These are phyloP conservation scores for Diaporthe eres DNA, from an alignment of 2,329 filamentous ascomycete genomes.

Conservation along the genomic window DNA sequence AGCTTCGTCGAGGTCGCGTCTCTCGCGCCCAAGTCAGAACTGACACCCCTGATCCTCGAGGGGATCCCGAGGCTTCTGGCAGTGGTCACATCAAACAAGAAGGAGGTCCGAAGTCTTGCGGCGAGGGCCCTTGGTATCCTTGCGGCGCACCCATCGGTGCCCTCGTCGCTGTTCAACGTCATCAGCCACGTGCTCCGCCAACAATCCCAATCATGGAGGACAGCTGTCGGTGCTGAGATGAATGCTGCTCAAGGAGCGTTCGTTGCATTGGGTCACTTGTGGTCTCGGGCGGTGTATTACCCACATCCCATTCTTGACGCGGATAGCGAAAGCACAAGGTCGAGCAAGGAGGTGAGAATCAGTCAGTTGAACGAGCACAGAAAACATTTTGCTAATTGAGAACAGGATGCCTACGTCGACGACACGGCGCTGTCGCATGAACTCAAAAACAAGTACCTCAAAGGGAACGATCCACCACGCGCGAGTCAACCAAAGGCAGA, in stretches of 20 bases:
- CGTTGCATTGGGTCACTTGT: constrained; percentile 59
- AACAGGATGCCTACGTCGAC: constrained; percentile 7
- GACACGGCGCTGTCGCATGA: background rate
- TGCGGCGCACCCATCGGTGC: constrained; percentile 70
- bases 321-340: background rate
- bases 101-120: constrained; percentile 74
- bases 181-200: constrained; percentile 58
- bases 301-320: constrained; percentile 16
- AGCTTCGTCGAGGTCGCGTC: constrained; percentile 69
- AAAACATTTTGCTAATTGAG: constrained; percentile 33
- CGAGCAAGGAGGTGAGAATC: background rate
- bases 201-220: constrained; percentile 71
- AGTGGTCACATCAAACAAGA: constrained; percentile 79
- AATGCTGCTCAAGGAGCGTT: constrained; percentile 63
- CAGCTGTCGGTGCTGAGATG: constrained; percentile 58
- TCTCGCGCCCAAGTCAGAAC: constrained; percentile 54
- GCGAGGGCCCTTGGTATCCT: constrained; percentile 84
- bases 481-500: background rate
- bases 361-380: background rate
- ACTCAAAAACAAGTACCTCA: constrained; percentile 25
- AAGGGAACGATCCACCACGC: background rate
- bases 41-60: constrained; percentile 56
- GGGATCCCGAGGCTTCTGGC: constrained; percentile 68
- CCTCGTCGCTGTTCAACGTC: constrained; percentile 28
- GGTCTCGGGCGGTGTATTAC: constrained; percentile 62